Evolutionary conservation across 192 early-diverging fungal species (phyloP).

Genomic region (Podila minutissima): DNA sequence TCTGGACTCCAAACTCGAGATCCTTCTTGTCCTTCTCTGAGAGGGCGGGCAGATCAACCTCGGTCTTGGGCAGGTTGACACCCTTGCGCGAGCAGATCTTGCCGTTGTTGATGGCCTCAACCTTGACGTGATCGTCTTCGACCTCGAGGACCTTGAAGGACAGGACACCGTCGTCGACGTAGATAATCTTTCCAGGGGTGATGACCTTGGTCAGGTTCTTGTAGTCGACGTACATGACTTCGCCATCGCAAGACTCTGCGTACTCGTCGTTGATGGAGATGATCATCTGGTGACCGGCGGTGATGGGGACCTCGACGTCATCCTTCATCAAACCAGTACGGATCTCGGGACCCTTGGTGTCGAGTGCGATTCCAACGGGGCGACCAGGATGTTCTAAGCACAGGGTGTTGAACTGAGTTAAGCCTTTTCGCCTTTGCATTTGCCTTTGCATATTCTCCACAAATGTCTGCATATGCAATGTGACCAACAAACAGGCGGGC

Average conservation of each 20-base stretch:
- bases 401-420: background rate
- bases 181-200: conserved; percentile 76
- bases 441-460: background rate
- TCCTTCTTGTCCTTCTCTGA: conserved; percentile 96
- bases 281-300: conserved; percentile 81
- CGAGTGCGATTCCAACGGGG: conserved; percentile 77
- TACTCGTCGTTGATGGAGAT: conserved; percentile 76
- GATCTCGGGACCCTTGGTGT: conserved; percentile 91
- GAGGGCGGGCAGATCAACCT: conserved; percentile 94
- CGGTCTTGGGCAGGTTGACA: conserved; percentile 94
- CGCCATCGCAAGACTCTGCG: conserved; percentile 65
- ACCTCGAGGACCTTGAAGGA: conserved; percentile 93
- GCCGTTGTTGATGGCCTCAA: conserved; percentile 85
- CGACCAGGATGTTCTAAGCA: conserved; percentile 58
- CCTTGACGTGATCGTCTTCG: conserved; percentile 68
- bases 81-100: conserved; percentile 92
- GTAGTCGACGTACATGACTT: conserved; percentile 85
- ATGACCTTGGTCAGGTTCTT: conserved; percentile 82
- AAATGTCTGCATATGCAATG: no score
- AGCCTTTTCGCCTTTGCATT: background rate
- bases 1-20: conserved; percentile 90
- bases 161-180: conserved; percentile 95
- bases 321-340: conserved; percentile 84
- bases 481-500: conserved; percentile 11
- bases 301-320: conserved; percentile 77